Evolutionary conservation across 2,329 filamentous ascomycete species (phyloP), one percentile per base, ranked within the genome.

Genomic region (Stachybotrys echinatus): DNA sequence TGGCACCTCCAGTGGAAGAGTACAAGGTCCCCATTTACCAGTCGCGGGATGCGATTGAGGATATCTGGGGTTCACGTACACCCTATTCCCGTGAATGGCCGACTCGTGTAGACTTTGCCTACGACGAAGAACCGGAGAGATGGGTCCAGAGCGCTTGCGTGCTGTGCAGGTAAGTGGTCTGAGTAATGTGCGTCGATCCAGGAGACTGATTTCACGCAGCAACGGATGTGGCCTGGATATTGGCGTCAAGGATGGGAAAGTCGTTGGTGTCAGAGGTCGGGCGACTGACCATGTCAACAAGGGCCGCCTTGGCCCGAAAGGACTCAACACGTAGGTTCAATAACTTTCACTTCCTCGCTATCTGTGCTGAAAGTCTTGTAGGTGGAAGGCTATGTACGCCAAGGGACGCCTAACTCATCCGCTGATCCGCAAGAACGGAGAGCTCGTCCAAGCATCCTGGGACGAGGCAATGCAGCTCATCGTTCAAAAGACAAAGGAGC

Each of bases 71-170:
- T 7, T 17, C 42, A 8, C 42, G 65, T 14, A 65, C 60, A 3
- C 64, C 65, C 1, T 69, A 64, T 50, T 64, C 64, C 47, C 58
- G 65, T 42, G 52, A 66, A 42, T 69, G 67, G 65, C 66, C 65
- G 1, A 57, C 57, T 0, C 52, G 67, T 39, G 58, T 63, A 5
- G 67, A 70, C 49, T 42, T 49, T 20, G 55, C 58, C 7, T 52
- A 50, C 38, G 57, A 64, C 17, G 65, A 69, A 22, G 59, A 63
- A 34, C 65, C 65, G 1, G 65, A 70, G 3, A 61, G 62, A 56
- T 70, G 66, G 66, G 65, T 69, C 5, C 65, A 68, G 50, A 68
- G 65, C 52, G 67, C 66, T 2, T 70, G 66, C 56, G 63, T 68
- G 8, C 55, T 69, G 18, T 69, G 66, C 59, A 67, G 62, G 65